Percentiles rank a stretch among this genome's conserved stretches.
These are phyloP conservation scores for Colletotrichum tabaci DNA, from an alignment of 2,329 filamentous ascomycete species.

Conservation along the genomic window DNA sequence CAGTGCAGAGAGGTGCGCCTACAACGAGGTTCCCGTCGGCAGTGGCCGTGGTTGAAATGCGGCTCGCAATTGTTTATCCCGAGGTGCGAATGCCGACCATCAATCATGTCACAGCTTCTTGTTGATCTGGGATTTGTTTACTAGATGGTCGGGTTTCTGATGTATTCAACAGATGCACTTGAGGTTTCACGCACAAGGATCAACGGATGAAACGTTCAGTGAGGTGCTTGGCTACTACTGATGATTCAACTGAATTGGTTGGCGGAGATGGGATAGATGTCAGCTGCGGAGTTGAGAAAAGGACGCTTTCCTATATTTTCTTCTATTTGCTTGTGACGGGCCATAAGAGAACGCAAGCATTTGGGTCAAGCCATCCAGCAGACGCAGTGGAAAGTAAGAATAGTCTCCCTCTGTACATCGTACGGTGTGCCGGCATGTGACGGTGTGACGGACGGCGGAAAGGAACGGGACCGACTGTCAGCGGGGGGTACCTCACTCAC, in stretches of 20 bases:
- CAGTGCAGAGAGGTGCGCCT: slow-evolving; percentile 16
- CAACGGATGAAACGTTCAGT: background rate
- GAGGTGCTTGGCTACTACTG: background rate
- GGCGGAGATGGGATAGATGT: background rate
- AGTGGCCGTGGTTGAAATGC: slow-evolving; percentile 16
- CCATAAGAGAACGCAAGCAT: background rate
- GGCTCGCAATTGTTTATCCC: slow-evolving; percentile 17
- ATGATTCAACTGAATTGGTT: background rate
- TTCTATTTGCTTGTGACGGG: background rate
- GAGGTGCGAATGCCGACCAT: slow-evolving; percentile 1
- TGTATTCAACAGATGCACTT: background rate
- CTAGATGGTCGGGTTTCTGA: background rate
- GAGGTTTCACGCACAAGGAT: slow-evolving; percentile 10
- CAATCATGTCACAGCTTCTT: background rate
- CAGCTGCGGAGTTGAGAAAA: background rate
- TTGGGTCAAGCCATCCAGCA: background rate
- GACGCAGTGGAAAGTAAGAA: background rate
- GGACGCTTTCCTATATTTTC: background rate
- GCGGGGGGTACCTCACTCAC: slow-evolving; percentile 27
- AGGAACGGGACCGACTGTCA: slow-evolving; percentile 19
- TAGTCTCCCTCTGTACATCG: background rate
- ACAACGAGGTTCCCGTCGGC: slow-evolving; percentile 18
- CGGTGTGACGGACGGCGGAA: slow-evolving; percentile 33
- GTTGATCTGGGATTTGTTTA: background rate
- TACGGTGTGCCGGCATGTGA: slow-evolving; percentile 9